phyloP scores from a whole-genome alignment of 1,139 yeast genomes.

The Komagataea norvegica region DNA sequence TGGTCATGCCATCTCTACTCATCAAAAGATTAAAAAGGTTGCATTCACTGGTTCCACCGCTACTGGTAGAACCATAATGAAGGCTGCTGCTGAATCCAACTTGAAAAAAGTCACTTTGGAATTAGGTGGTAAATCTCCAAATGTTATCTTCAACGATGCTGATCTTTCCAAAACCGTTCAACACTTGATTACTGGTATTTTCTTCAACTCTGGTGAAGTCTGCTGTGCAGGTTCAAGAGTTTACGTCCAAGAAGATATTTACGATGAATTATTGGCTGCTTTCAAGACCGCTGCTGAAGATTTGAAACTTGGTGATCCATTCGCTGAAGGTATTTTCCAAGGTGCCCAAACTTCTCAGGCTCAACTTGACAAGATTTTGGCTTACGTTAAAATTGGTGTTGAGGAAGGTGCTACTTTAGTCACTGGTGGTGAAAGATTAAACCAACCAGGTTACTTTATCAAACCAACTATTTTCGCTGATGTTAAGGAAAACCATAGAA shows the following conservation, averaged over 20 bases:
- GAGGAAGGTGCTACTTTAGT: constrained; percentile 56
- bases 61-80: constrained; percentile 73
- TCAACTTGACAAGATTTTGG: constrained; percentile 56
- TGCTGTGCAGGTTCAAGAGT: constrained; percentile 70
- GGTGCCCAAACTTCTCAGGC: constrained; percentile 61
- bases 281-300: constrained; percentile 64
- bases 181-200: constrained; percentile 44
- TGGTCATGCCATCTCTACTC: constrained; percentile 55
- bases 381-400: constrained; percentile 52
- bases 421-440: constrained; percentile 58
- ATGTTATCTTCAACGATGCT: constrained; percentile 56
- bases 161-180: constrained; percentile 47
- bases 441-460: constrained; percentile 62
- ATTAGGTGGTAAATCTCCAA: constrained; percentile 66
- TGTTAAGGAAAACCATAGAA: constrained; percentile 59
- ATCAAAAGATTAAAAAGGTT: constrained; percentile 62
- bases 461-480: constrained; percentile 78
- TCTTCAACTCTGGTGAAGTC: constrained; percentile 66
- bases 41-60: constrained; percentile 88
- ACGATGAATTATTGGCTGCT: constrained; percentile 48
- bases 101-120: constrained; percentile 76
- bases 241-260: constrained; percentile 57
- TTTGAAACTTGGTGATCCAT: constrained; percentile 69
- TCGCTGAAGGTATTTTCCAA: constrained; percentile 55
- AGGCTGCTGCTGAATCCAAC: constrained; percentile 59